Percentiles rank a stretch among this genome's conserved stretches.
These are phyloP conservation scores for Knoxia roxburghii DNA, from an alignment of 257 asterid species.

Conservation along the genomic window DNA sequence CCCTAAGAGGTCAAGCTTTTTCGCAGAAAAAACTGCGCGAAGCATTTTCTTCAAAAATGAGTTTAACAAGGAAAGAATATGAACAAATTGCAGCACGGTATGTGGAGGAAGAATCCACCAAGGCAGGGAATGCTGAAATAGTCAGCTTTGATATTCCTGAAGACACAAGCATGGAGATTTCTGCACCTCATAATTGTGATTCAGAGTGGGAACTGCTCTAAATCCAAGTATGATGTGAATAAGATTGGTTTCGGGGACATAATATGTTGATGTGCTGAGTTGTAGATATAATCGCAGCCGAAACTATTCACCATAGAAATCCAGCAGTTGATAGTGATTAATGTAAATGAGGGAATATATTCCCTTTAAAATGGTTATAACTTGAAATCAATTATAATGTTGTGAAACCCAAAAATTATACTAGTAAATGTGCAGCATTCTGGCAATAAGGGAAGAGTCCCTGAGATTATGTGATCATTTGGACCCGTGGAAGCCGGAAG, in stretches of 20 bases:
- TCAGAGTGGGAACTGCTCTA: conserved; percentile 46
- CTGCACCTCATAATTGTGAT: conserved; percentile 22
- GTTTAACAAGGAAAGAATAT: conserved; percentile 38
- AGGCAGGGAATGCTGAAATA: conserved; percentile 11
- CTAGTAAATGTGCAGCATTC: too few species aligned
- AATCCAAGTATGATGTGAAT: not conserved
- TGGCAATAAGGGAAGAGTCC: too few species aligned
- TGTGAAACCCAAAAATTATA: not conserved
- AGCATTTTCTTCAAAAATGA: conserved; percentile 45
- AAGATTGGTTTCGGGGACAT: not conserved
- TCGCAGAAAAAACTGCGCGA: conserved; percentile 56
- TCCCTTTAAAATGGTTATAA: not conserved
- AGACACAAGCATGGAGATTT: conserved; percentile 9
- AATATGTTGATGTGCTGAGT: not conserved
- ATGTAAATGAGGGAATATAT: not conserved
- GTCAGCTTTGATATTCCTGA: conserved; percentile 7
- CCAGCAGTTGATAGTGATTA: not conserved
- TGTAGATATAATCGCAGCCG: conserved; percentile 11
- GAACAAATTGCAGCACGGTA: conserved; percentile 23
- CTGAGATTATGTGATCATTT: too few species aligned
- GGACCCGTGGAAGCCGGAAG: too few species aligned
- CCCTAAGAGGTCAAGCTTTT: conserved; percentile 8
- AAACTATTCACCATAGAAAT: not conserved
- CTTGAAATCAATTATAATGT: not conserved
- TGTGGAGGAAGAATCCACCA: conserved; percentile 10